Evolutionary conservation across 2,329 filamentous ascomycete genomes (phyloP), one percentile per base, ranked within the genome.

Genomic region (Daldinia eschscholtzii): DNA sequence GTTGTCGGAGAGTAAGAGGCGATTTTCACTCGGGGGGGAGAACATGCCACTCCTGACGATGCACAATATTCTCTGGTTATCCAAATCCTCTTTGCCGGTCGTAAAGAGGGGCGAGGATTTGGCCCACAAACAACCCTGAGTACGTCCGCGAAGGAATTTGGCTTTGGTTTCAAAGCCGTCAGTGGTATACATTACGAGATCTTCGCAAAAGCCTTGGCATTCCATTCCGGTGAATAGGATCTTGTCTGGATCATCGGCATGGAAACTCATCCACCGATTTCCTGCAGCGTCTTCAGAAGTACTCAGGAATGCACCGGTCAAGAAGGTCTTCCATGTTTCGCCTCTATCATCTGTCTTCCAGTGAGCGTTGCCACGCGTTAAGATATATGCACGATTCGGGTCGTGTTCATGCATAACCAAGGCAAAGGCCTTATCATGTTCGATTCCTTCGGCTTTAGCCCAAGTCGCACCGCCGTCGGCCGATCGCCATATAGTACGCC

Each of bases 271-370:
- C 39, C 88, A 78, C n/a, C 67, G 68, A 23, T 74, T 18, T 18
- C 18, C 73, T 80, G 83, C 75, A 70, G 80, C 79, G 71, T 76
- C 73, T 68, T 85, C 81, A 73, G 86, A 88, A 72, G 84, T 80
- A 78, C 84, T 89, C 55, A 88, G 88, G 73, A 82, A 80, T 53
- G 83, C 83, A 44, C 88, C 83, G 39, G 91, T 90, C 64, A 87
- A 81, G 81, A 98, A 98, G 61, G 86, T 80, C 57, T 84, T 81
- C 96, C 96, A 99, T 6, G 87, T 90, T 80, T 96, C 87, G 70
- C 94, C 97, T 75, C 88, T 88, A 79, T 99, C 91, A 15, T 87
- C 87, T 0, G 95, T 98, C 75, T 92, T 90, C 88, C 90, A 98
- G 81, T 98, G 95, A 60, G 84, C 86, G 56, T 84, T 86, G 66